Evolutionary conservation across 495 filamentous ascomycete genomes (phyloP).

Genomic region (Xylaria intraflava): DNA sequence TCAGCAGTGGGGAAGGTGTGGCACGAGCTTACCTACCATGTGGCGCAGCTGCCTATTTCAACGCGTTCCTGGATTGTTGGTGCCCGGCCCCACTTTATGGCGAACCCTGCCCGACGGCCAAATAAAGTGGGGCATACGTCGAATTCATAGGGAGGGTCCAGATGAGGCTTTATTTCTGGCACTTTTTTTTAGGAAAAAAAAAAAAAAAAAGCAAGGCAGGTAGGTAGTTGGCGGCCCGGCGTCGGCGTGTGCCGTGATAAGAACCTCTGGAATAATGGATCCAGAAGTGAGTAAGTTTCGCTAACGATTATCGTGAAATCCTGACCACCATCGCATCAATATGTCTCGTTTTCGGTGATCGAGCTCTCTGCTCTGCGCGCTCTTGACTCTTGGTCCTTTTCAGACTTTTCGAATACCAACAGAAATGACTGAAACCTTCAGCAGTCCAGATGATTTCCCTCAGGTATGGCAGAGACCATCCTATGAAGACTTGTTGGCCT

Average conservation of each 20-base stretch:
- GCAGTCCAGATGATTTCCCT: conserved; percentile 27
- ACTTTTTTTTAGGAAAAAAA: neutral
- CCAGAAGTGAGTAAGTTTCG: neutral
- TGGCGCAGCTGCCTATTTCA: too few species aligned
- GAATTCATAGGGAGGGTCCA: too few species aligned
- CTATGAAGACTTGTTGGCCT: conserved; percentile 28
- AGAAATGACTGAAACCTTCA: neutral
- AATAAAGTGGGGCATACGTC: too few species aligned
- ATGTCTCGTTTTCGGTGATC: conserved; percentile 19
- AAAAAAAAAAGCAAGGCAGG: too few species aligned
- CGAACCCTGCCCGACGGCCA: too few species aligned
- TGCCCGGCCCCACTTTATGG: too few species aligned
- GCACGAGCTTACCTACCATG: conserved; percentile 14
- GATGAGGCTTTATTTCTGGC: neutral
- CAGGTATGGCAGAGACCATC: conserved; percentile 43
- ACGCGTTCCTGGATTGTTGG: too few species aligned
- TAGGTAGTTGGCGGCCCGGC: too few species aligned
- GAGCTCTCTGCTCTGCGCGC: neutral
- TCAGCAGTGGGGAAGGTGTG: conserved; percentile 8
- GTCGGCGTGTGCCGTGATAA: neutral
- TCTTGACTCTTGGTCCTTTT: neutral
- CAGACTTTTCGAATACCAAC: neutral
- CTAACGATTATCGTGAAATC: neutral
- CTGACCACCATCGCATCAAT: neutral
- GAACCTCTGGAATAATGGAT: neutral